Base-by-base conservation (phyloP, 192 early-diverging fungal species). In the Coemansia sp. region DNA sequence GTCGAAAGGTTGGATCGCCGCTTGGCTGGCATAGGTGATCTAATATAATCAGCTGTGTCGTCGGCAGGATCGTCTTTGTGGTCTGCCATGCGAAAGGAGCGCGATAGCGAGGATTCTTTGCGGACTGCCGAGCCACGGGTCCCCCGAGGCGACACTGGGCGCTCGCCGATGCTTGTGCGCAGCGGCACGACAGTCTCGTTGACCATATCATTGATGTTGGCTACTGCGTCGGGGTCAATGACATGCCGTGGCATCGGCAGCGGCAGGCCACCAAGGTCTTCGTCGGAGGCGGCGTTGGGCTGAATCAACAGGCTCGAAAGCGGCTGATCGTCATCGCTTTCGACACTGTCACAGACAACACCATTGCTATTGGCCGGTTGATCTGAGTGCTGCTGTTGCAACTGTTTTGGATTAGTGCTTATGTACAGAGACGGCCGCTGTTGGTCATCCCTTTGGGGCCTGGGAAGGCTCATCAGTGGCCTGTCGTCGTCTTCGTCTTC, bases 261-360 rank as follows among this genome's bases (percentile, higher is more conserved):
- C 8, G 78, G 78, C 56, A 81, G 40, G 57, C 63, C 66, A 34
- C 78, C 69, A 35, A 75, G 50, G 4, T 81, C 78, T 15, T 75
- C 78, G 40, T 34, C 45, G 45, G 61, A 40, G 45, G 61, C 66
- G 0, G 38, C 36, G 19, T 48, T 58, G 29, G 69, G 63, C 48
- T 70, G 66, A 54, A 69, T 34, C 15, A 81, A 63, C 35, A 81
- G 48, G 1, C 73, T 65, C 5, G 78, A 81, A 29, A 81, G 61
- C 17, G 78, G 78, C 66, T 69, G 78, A 63, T 75, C 73, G 61
- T 81, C 78, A 38, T 79, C 76, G 49, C 66, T 40, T 40, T 40
- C 38, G 7, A 13, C 67, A 4, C 68, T 65, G 9, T 57, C 53
- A 54, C 64, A 41, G 15, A 29, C 48, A 19, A 22, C 29, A 19